Percentiles rank a stretch among this genome's conserved stretches.
phyloP scores from a whole-genome alignment of 1,139 yeast species.

The Fermentozyma sake region DNA sequence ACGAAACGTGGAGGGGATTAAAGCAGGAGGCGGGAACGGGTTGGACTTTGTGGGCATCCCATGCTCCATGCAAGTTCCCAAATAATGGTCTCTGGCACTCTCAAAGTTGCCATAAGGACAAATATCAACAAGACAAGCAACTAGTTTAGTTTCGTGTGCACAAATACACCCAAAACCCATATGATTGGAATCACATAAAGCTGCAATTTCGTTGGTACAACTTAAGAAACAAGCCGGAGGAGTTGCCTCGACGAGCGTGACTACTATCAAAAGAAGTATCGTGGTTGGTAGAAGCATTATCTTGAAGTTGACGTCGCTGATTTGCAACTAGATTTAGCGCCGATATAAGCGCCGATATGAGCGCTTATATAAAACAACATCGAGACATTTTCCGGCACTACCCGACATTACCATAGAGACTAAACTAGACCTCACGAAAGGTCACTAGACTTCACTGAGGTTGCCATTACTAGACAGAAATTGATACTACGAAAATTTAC shows the following conservation, averaged over 20 bases:
- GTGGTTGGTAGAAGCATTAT: not conserved
- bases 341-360: not conserved
- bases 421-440: too few species aligned
- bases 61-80: constrained; percentile 51
- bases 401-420: too few species aligned
- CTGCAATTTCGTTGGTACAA: constrained; percentile 38
- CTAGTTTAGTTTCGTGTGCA: constrained; percentile 28
- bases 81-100: constrained; percentile 50
- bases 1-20: too few species aligned
- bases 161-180: constrained; percentile 41
- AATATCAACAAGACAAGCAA: constrained; percentile 43
- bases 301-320: too few species aligned
- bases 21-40: constrained; percentile 8
- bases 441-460: too few species aligned
- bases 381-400: too few species aligned
- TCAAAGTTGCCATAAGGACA: constrained; percentile 47
- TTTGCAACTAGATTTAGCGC: too few species aligned
- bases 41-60: constrained; percentile 12
- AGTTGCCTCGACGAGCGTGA: constrained; percentile 24
- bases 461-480: too few species aligned
- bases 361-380: too few species aligned
- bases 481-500: too few species aligned
- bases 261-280: not conserved
- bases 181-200: constrained; percentile 26
- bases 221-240: constrained; percentile 54